phyloP scores from a whole-genome alignment of 73 alveolate species.

The Paramecium sexaurelia region DNA sequence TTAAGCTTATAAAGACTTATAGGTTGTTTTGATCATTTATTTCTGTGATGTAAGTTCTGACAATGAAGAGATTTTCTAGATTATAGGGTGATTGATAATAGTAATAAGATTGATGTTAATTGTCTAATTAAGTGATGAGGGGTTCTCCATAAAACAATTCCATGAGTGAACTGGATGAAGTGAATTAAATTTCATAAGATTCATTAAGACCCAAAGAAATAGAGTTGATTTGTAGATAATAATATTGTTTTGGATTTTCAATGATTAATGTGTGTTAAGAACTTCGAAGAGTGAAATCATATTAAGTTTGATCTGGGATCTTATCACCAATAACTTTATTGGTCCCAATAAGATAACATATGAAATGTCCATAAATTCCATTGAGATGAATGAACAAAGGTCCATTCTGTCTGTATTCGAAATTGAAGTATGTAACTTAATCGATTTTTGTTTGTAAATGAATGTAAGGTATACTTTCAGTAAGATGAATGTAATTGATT shows the following conservation, averaged over 20 bases:
- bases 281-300: not conserved
- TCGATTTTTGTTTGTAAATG: not conserved
- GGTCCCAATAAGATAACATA: not conserved
- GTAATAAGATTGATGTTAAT: not conserved
- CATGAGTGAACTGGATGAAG: not conserved
- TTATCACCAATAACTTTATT: not conserved
- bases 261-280: not conserved
- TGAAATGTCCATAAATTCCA: not conserved
- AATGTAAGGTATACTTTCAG: not conserved
- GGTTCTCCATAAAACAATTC: slow-evolving; percentile 47
- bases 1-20: not conserved
- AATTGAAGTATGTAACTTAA: not conserved
- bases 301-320: not conserved
- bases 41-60: not conserved
- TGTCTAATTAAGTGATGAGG: not conserved
- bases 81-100: not conserved
- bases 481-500: not conserved
- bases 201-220: not conserved
- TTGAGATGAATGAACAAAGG: slow-evolving; percentile 13
- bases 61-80: not conserved
- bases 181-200: slow-evolving; percentile 3
- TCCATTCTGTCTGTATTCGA: not conserved
- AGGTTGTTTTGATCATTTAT: not conserved
- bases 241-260: not conserved
- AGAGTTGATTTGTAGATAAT: not conserved